Percentiles rank a stretch among this genome's conserved stretches.
phyloP scores from a whole-genome alignment of 2,329 filamentous ascomycete genomes.

The Leptosphaerulina australis region DNA sequence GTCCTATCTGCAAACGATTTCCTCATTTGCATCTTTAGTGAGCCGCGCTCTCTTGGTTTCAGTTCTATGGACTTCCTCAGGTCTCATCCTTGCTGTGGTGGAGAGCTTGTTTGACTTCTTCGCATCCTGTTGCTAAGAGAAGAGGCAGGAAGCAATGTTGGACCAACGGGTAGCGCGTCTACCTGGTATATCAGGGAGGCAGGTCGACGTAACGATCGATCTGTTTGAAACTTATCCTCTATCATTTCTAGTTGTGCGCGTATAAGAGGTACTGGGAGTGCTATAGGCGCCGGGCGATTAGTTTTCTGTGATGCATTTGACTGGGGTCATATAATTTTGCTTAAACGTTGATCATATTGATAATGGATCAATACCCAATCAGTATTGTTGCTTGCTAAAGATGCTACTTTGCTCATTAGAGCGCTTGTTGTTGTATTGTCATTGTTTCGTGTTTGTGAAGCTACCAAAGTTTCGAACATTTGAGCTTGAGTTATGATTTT shows the following conservation, averaged over 20 bases:
- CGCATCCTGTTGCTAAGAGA: not conserved
- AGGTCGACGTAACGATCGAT: no score
- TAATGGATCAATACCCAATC: constrained; percentile 26
- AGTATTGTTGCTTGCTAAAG: constrained; percentile 20
- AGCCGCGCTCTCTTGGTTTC: not conserved
- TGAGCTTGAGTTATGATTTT: constrained; percentile 39
- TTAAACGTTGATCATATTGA: constrained; percentile 4
- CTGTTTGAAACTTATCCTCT: no score
- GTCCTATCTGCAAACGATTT: not conserved
- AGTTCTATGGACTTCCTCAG: not conserved
- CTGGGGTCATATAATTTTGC: not conserved
- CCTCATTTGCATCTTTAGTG: not conserved
- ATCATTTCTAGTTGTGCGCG: not conserved
- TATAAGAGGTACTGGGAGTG: not conserved
- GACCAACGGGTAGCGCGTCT: not conserved
- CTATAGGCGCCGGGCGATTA: not conserved
- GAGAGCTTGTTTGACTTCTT: not conserved
- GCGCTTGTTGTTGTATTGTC: not conserved
- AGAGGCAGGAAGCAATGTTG: not conserved
- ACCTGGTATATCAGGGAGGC: not conserved
- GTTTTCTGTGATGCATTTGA: constrained; percentile 6
- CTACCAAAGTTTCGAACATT: constrained; percentile 38
- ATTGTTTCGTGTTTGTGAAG: constrained; percentile 17
- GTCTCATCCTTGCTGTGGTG: not conserved
- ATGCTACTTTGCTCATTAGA: constrained; percentile 1